These are phyloP conservation scores for Plantago rigida DNA, from an alignment of 305 asterid species.

Conservation along the genomic window DNA sequence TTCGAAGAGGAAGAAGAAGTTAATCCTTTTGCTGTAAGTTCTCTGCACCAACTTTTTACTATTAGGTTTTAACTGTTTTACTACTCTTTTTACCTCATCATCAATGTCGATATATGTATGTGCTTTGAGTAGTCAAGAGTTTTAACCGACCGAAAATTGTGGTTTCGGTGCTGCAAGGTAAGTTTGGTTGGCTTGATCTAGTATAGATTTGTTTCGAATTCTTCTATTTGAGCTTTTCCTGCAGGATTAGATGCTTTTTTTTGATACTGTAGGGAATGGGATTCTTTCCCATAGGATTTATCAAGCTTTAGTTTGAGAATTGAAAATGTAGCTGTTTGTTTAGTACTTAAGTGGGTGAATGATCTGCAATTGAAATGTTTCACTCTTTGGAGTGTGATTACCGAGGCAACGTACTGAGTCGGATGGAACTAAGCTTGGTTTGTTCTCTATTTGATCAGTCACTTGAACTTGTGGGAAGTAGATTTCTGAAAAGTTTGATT, in stretches of 20 bases:
- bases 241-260: background rate
- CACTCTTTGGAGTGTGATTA: too few relatives aligned
- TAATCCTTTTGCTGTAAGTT: constrained; percentile 75
- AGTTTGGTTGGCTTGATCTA: background rate
- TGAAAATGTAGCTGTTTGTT: background rate
- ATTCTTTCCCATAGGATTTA: background rate
- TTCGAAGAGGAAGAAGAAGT: constrained; percentile 48
- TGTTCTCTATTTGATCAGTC: background rate
- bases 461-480: background rate
- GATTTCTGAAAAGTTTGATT: background rate
- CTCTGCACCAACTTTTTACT: background rate
- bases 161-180: background rate
- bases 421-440: too few relatives aligned
- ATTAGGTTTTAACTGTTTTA: background rate
- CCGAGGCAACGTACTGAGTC: too few relatives aligned
- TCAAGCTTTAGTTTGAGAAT: background rate
- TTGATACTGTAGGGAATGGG: background rate
- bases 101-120: background rate
- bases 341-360: too few relatives aligned
- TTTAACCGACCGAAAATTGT: too few relatives aligned
- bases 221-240: background rate
- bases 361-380: too few relatives aligned
- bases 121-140: too few relatives aligned
- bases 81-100: too few relatives aligned
- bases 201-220: background rate